Base-by-base conservation (phyloP, 1,139 yeast species). In the Geotrichum armillariae region DNA sequence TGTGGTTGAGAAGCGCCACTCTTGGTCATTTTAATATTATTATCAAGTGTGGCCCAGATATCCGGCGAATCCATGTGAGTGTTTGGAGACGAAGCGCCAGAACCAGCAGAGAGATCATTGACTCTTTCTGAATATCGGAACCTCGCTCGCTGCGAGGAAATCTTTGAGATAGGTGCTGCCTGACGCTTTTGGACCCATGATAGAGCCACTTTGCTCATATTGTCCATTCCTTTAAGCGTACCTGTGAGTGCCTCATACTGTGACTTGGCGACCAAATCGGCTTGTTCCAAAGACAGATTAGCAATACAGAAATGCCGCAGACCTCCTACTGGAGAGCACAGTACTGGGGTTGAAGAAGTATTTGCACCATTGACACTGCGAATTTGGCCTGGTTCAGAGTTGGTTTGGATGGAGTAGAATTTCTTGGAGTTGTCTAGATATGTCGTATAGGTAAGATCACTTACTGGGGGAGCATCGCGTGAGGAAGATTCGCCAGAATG, bases 271-370 rank as follows among this genome's bases (percentile, higher is more conserved):
- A 74, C 53, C 17, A 57, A 53, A 4, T 64, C 58, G 12, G 66
- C 58, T n/a, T 72, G 61, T 12, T 57, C 52, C 2, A 60, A 58
- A 12, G 65, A 58, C 7, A 75, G 54, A 2, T 60, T 54, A 11
- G 74, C 65, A 38, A 70, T 64, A 2, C 80, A 66, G 47, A 74
- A 71, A 54, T 76, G 76, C 36, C 82, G 68, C 27, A 78, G 56
- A 0, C 82, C 82, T 23, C 82, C 82, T 25, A 77, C 69, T 1
- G 82, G 80, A 14, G 79, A 69, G 29, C 77, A 64, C 32, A 77
- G 59, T 12, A 73, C 59, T 25, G 46, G 56, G 40, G 54, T 42
- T 35, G 47, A 25, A 52, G 49, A 43, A 20, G 25, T 38, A 16
- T 53, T 52, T 35, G 41, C 16, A 21, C 54, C 56, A 27, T 49